These are phyloP conservation scores for Phialophora verrucosa DNA, from an alignment of 2,329 filamentous ascomycete genomes.

Conservation along the genomic window DNA sequence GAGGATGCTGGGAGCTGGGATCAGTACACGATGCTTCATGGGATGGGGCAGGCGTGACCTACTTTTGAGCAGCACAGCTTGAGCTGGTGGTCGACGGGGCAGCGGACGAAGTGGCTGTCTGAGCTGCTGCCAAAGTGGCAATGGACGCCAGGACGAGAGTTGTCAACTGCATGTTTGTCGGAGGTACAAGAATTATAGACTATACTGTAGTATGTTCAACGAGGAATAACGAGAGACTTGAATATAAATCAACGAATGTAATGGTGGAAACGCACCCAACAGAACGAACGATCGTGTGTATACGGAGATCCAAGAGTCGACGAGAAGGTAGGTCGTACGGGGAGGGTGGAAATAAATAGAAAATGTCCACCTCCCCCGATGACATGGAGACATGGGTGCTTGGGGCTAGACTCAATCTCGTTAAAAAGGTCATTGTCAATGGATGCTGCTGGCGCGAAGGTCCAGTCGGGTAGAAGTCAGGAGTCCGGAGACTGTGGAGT, in stretches of 20 bases:
- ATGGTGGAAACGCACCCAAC: neutral
- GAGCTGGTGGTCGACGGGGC: slow-evolving; percentile 26
- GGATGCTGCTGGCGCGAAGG: neutral
- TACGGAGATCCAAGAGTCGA: neutral
- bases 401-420: slow-evolving; percentile 10
- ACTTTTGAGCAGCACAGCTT: slow-evolving; percentile 41
- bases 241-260: slow-evolving; percentile 44
- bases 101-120: slow-evolving; percentile 35
- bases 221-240: slow-evolving; percentile 74
- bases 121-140: slow-evolving; percentile 40
- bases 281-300: neutral
- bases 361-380: neutral
- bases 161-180: slow-evolving; percentile 71
- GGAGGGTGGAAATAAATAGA: neutral
- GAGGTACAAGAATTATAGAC: slow-evolving; percentile 53
- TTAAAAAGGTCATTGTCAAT: neutral
- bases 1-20: slow-evolving; percentile 52
- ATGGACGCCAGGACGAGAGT: slow-evolving; percentile 40
- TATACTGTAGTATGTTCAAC: slow-evolving; percentile 48
- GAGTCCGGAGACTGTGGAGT: slow-evolving; percentile 25
- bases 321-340: neutral
- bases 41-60: neutral
- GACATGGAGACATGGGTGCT: slow-evolving; percentile 5
- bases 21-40: neutral
- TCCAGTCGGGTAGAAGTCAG: slow-evolving; percentile 15